Conservation (phyloP, 371 early-diverging fungal species). For the Sporodiniella umbellata region DNA sequence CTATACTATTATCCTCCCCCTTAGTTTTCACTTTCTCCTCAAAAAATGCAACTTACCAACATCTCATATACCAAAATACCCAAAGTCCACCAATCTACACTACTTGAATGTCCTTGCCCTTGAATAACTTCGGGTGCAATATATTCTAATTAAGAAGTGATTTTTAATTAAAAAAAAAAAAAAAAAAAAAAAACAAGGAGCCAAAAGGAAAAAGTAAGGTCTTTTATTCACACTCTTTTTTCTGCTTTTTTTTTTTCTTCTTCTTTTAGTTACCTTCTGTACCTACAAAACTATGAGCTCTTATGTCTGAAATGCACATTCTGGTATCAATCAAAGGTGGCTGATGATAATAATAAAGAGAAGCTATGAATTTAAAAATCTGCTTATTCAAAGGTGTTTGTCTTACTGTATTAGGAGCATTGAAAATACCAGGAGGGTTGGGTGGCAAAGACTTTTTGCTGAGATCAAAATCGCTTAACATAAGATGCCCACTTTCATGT, state of each 20-base stretch:
- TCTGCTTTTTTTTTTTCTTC: too few species aligned
- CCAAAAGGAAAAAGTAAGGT: not conserved
- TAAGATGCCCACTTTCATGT: constrained; percentile 77
- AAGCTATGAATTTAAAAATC: too few species aligned
- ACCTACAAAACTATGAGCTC: constrained; percentile 93
- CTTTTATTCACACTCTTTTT: too few species aligned
- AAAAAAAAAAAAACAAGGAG: not conserved
- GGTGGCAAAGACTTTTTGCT: constrained; percentile 81
- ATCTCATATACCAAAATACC: constrained; percentile 95
- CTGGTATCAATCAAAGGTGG: constrained; percentile 76
- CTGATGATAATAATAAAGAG: not conserved
- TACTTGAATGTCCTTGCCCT: constrained; percentile 80
- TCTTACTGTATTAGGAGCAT: not conserved
- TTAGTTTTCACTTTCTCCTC: too few species aligned
- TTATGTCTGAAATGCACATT: constrained; percentile 75
- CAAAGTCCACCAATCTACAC: constrained; percentile 98
- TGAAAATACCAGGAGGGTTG: constrained; percentile 85
- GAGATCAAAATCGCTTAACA: constrained; percentile 90
- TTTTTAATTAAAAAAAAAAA: constrained; percentile 26
- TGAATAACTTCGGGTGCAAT: constrained; percentile 91
- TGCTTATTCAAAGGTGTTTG: constrained; percentile 1
- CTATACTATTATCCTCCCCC: too few species aligned
- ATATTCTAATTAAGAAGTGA: constrained; percentile 61
- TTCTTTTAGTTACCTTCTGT: constrained; percentile 62
- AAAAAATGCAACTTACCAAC: too few species aligned